Evolutionary conservation across 306 rosid genomes (phyloP).

Genomic region (Delonix regia): DNA sequence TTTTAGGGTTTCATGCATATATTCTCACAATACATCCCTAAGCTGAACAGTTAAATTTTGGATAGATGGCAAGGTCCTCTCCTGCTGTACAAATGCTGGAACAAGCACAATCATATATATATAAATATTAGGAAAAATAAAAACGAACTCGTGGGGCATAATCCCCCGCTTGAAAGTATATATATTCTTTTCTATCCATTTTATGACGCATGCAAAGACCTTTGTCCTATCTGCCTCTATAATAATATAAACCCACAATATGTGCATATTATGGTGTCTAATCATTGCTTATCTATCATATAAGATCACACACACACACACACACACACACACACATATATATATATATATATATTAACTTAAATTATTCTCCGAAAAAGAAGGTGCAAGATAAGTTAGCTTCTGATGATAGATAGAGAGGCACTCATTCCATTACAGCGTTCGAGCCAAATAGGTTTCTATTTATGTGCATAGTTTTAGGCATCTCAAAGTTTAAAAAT

Average conservation of each 20-base stretch:
- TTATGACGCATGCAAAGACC: conserved; percentile 4
- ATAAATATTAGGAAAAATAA: background rate
- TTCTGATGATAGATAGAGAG: background rate
- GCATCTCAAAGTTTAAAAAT: background rate
- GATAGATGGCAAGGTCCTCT: background rate
- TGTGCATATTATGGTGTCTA: conserved; percentile 24
- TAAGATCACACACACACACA: too few relatives aligned
- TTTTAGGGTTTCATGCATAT: background rate
- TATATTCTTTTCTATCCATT: conserved; percentile 2
- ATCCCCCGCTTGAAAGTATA: conserved; percentile 1
- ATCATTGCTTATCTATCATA: conserved; percentile 23
- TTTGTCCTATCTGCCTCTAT: background rate
- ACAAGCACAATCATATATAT: background rate
- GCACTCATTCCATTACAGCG: background rate
- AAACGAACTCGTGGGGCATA: conserved; percentile 4
- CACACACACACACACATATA: too few relatives aligned
- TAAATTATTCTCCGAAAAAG: background rate
- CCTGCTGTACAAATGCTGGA: background rate
- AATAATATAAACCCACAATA: background rate
- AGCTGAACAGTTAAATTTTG: background rate
- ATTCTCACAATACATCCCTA: background rate
- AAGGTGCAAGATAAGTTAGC: background rate
- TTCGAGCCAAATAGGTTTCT: background rate
- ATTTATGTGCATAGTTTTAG: background rate
- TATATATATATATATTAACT: background rate